These are phyloP conservation scores for Nematocida ironsii DNA, from an alignment of 371 early-diverging fungal genomes.

Conservation along the genomic window DNA sequence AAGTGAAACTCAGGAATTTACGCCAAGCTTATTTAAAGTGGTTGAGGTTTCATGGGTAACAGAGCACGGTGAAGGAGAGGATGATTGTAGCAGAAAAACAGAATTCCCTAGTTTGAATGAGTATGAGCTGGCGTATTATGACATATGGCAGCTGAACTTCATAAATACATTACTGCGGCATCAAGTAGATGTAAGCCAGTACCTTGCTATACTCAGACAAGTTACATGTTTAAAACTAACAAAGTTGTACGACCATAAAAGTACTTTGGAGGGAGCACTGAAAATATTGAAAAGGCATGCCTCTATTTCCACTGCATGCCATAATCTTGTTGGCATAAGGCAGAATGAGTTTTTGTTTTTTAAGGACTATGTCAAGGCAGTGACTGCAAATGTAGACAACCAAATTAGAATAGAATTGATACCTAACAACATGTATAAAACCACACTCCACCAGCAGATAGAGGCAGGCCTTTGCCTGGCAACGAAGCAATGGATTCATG, in stretches of 20 bases:
- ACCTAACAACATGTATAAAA: neutral
- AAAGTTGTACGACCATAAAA: neutral
- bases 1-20: neutral
- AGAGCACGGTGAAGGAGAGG: neutral
- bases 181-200: neutral
- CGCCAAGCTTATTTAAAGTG: neutral
- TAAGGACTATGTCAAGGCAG: constrained; percentile 3
- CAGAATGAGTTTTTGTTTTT: constrained; percentile 24
- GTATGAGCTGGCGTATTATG: constrained; percentile 2
- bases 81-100: neutral
- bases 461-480: constrained; percentile 1
- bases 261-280: neutral
- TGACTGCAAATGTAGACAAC: neutral
- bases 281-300: constrained; percentile 19
- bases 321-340: neutral
- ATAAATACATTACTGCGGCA: neutral
- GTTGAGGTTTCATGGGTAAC: neutral
- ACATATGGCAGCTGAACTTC: constrained; percentile 17
- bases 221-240: neutral
- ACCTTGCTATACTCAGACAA: neutral
- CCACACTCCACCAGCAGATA: neutral
- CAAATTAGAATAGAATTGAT: neutral
- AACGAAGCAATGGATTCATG: constrained; percentile 11
- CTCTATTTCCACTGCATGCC: neutral
- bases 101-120: constrained; percentile 2